A percentile compares a stretch with the other conserved stretches of the same genome.
These are phyloP conservation scores for Physcomitrellopsis africana DNA, from an alignment of 225 moss, liverwort and hornwort species.

Conservation along the genomic window DNA sequence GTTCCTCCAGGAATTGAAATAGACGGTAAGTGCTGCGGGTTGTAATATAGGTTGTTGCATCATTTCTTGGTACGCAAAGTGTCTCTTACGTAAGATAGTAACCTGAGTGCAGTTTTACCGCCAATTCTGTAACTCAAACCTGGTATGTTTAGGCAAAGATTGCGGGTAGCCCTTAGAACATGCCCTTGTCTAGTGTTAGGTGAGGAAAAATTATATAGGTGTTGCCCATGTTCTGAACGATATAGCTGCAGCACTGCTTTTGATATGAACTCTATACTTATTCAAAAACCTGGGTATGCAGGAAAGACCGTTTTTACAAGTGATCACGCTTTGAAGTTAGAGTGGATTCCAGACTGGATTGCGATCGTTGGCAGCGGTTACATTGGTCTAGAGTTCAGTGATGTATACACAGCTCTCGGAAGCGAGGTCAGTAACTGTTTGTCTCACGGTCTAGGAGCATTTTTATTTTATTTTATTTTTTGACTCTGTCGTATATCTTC, in stretches of 20 bases:
- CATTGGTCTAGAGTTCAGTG: constrained; percentile 96
- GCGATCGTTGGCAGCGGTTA: constrained; percentile 97
- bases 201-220: background rate
- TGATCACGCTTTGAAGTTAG: constrained; percentile 95
- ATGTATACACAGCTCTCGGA: constrained; percentile 95
- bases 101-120: constrained; percentile 19
- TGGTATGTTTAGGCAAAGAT: background rate
- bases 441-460: background rate
- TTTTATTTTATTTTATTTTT: background rate
- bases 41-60: constrained; percentile 6
- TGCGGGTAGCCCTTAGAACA: background rate
- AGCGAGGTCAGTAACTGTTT: constrained; percentile 64
- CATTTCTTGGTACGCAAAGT: background rate
- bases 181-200: constrained; percentile 2
- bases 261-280: constrained; percentile 20
- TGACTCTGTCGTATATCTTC: too few relatives aligned
- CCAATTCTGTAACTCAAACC: constrained; percentile 4
- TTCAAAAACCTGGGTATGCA: constrained; percentile 37
- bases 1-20: constrained; percentile 97
- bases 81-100: background rate
- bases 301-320: constrained; percentile 95
- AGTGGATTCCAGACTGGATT: constrained; percentile 98
- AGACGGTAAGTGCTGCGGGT: constrained; percentile 62
- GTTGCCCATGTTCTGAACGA: constrained; percentile 11
- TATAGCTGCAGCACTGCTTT: background rate